Conservation (phyloP, 768 basidiomycete genomes). For the Tricholoma sp. region DNA sequence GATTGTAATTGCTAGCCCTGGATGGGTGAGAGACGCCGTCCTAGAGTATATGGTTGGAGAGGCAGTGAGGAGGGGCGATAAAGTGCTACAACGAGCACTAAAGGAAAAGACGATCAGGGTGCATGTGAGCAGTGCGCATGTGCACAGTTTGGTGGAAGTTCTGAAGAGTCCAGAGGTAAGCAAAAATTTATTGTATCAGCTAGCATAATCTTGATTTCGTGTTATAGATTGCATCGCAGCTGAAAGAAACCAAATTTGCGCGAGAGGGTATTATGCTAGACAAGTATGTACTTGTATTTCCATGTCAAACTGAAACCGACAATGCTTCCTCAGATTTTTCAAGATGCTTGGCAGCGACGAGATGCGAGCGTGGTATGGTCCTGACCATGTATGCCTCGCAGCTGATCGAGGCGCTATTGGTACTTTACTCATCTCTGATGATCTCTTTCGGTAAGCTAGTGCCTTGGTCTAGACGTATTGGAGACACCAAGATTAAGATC, state of each 20-base stretch:
- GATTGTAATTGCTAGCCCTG: slow-evolving; percentile 95
- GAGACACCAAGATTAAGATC: not conserved
- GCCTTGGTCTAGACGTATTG: not conserved
- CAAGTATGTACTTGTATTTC: slow-evolving; percentile 41
- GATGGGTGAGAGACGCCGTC: slow-evolving; percentile 90
- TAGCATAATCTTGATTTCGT: not conserved
- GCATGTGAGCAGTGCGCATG: slow-evolving; percentile 89
- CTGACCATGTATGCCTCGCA: slow-evolving; percentile 88
- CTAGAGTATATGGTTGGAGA: slow-evolving; percentile 81
- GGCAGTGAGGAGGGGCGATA: slow-evolving; percentile 77
- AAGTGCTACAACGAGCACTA: slow-evolving; percentile 65
- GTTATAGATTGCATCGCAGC: slow-evolving; percentile 58
- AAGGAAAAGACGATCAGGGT: slow-evolving; percentile 87
- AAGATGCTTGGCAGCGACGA: slow-evolving; percentile 96
- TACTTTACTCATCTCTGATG: slow-evolving; percentile 91
- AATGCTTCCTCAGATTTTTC: slow-evolving; percentile 68
- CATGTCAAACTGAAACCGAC: not conserved
- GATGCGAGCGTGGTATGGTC: slow-evolving; percentile 97
- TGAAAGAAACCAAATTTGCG: slow-evolving; percentile 96
- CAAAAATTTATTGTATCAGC: not conserved
- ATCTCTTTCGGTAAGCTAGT: slow-evolving; percentile 70
- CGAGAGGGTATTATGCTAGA: slow-evolving; percentile 89
- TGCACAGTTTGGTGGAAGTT: slow-evolving; percentile 93
- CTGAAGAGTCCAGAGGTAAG: slow-evolving; percentile 89
- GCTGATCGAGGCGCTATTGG: slow-evolving; percentile 92